phyloP scores from a whole-genome alignment of 2,329 filamentous ascomycete genomes.

The Exophiala xenobiotica region DNA sequence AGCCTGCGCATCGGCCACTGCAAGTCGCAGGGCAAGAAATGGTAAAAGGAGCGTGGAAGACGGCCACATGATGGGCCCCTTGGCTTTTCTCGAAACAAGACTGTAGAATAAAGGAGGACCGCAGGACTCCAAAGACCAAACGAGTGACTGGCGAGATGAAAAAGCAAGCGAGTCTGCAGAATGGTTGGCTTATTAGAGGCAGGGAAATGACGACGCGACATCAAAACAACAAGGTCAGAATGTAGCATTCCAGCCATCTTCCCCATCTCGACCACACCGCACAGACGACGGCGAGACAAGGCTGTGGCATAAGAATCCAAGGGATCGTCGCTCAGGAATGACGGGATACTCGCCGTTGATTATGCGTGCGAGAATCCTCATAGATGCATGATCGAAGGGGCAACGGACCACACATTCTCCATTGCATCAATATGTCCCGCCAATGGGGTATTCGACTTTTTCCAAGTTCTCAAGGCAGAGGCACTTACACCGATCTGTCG shows the following conservation, averaged over 20 bases:
- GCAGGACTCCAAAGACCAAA: slow-evolving; percentile 27
- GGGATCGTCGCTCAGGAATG: slow-evolving; percentile 1
- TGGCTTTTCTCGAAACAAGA: slow-evolving; percentile 9
- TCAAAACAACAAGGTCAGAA: slow-evolving; percentile 25
- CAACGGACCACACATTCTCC: neutral
- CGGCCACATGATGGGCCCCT: slow-evolving; percentile 23
- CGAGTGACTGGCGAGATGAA: slow-evolving; percentile 22
- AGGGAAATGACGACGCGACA: slow-evolving; percentile 7
- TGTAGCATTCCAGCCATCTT: slow-evolving; percentile 27
- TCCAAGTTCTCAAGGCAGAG: no score
- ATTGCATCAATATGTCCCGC: no score
- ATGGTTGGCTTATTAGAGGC: slow-evolving; percentile 19
- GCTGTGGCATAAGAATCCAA: neutral
- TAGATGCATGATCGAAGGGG: neutral
- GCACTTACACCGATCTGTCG: no score
- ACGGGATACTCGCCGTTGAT: neutral
- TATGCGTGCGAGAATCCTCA: neutral
- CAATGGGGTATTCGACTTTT: no score
- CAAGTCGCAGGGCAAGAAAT: slow-evolving; percentile 18
- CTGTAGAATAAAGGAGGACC: slow-evolving; percentile 16
- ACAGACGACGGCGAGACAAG: slow-evolving; percentile 6
- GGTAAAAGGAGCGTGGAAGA: slow-evolving; percentile 21
- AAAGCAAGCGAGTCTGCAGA: slow-evolving; percentile 12
- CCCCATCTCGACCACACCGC: slow-evolving; percentile 14
- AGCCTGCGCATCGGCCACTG: slow-evolving; percentile 19